These are phyloP conservation scores for Lodderomyces pseudojiufengensis DNA, from an alignment of 1,139 yeast genomes.

Conservation along the genomic window DNA sequence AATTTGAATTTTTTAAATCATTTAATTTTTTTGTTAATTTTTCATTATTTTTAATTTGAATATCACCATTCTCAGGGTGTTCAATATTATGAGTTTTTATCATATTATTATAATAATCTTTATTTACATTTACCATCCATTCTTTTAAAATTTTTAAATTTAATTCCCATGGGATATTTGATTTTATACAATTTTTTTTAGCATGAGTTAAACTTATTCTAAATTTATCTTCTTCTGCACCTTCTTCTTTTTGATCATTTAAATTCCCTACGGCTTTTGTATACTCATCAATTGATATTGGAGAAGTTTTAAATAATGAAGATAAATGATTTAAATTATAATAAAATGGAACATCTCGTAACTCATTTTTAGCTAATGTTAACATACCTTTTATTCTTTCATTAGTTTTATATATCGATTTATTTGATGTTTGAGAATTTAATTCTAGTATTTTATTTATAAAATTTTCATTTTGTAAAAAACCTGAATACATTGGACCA, in stretches of 20 bases:
- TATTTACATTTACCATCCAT: conserved; percentile 53
- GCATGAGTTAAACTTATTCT: conserved; percentile 86
- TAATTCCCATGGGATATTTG: conserved; percentile 81
- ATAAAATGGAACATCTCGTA: conserved; percentile 68
- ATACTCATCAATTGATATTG: conserved; percentile 72
- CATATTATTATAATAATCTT: conserved; percentile 29
- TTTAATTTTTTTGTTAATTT: conserved; percentile 28
- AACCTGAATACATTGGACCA: conserved; percentile 96
- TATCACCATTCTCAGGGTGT: conserved; percentile 25
- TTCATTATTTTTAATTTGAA: conserved; percentile 8
- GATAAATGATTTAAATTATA: conserved; percentile 76
- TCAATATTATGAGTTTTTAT: conserved; percentile 25
- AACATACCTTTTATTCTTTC: conserved; percentile 91
- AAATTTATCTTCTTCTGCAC: conserved; percentile 23
- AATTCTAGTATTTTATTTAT: conserved; percentile 58
- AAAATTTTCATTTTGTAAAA: conserved; percentile 65
- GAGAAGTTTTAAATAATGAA: conserved; percentile 73
- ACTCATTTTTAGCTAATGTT: conserved; percentile 72
- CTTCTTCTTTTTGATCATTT: conserved; percentile 36
- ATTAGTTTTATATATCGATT: conserved; percentile 40
- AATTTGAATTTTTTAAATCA: conserved; percentile 21
- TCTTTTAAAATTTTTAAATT: conserved; percentile 69
- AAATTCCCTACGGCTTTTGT: conserved; percentile 82
- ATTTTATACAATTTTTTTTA: conserved; percentile 78
- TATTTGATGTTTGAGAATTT: conserved; percentile 25